Base-by-base conservation (phyloP, 2,329 filamentous ascomycete species). In the Parafenestella ontariensis region DNA sequence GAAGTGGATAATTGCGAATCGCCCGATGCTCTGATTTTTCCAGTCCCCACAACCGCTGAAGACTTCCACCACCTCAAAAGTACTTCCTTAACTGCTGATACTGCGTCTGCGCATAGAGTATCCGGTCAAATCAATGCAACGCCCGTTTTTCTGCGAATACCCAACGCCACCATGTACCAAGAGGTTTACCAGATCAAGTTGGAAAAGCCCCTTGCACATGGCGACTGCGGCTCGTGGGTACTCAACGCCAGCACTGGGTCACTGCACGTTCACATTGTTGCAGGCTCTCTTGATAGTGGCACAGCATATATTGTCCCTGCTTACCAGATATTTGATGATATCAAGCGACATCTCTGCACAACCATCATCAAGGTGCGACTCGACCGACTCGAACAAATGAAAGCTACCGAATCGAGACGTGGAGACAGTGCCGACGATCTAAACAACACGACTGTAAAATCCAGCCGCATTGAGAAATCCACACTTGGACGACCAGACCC, bases 251-350 rank as follows among this genome's bases (percentile, higher is more conserved):
- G 33, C n/a, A 39, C 57, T 1, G 46, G 52, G 0, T 33, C 34
- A 8, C 28, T 68, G 1, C 51, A 61, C 34, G 64, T 62, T 10
- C 62, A 68, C 33, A 54, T 68, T 23, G 47, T 66, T 18, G 61
- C 62, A 1, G 62, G 61, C 2, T 49, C 45, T 17, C 56, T n/a
- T 11, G 11, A 44, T 1, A 28, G 1, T n/a, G 46, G 46, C 1
- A 33, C 45, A 7, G 62, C 56, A 6, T 65, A 56, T 24, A 45
- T 66, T 17, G 46, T 66, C 2, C 56, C 64, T 0, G 49, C 58
- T 0, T 42, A 61, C 37, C 47, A 59, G 26, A 46, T 58, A 4
- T 56, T 58, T 28, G 39, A 58, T n/a, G 52, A 60, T 31, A 45
- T 60, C 18, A 18, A 50, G 11, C 24, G 13, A n/a, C 33, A 41